Evolutionary conservation across 305 asterid species (phyloP), one percentile per base, ranked within the genome.

Genomic region (Euphrasia arctica): DNA sequence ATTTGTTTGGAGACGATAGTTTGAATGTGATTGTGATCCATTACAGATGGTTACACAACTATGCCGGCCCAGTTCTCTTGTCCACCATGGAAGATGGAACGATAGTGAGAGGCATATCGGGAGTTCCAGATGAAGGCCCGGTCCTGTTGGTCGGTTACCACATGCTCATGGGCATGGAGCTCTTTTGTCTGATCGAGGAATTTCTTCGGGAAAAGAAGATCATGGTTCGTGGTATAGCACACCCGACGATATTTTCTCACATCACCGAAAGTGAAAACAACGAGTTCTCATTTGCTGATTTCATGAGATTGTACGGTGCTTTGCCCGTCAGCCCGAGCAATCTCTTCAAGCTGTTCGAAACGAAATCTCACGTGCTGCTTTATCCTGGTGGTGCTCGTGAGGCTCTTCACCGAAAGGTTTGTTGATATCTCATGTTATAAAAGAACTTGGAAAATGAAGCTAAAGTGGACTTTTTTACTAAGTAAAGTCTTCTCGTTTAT

Each of bases 351-450:
- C 70, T 94, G 83, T 64, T 88, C 13, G 74, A 84, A 60, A 69
- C 79, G 22, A 90, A 88, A 63, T 93, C 97, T 47, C 96, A 93
- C 8, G 89, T 90, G 61, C 85, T 93, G 74, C 87, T 93, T 63
- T 93, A 90, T 74, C 99, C 99, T 13, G 99, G 99, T 51, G 99
- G 99, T 68, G 96, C 95, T 65, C 96, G 99, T 14, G 99, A 93
- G 80, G 96, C 97, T 71, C 78, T 90, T 29, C 99, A 90, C 75
- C 78, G 65, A 32, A 92, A 92, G 96, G 98, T 92, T 32, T 36
- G 82, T 50, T 28, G n/a, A 49, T 63, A 6, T 62, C 55, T 64
- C 54, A 12, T 54, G 11, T 39, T 39, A 1, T 8, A 39, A 39
- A 39, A 39, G 43, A 39, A 39, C 43, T 1, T 7, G 2, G 43